These are phyloP conservation scores for Candida tropicalis DNA, from an alignment of 1,139 yeast species.

Conservation along the genomic window DNA sequence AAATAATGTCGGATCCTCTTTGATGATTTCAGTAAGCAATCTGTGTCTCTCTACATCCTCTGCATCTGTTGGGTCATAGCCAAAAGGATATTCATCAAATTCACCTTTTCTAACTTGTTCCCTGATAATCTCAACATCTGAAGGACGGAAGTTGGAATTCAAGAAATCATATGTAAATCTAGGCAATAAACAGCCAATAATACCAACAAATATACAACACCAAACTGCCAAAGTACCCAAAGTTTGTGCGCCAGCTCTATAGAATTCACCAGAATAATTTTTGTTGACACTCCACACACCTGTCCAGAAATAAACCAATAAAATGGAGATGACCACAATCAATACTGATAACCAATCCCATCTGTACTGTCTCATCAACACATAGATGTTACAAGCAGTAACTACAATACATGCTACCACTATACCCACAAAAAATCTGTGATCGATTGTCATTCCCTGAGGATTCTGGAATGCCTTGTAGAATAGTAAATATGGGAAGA, in stretches of 20 bases:
- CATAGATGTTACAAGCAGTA: conserved; percentile 54
- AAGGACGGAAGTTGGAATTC: conserved; percentile 48
- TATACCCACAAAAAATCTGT: conserved; percentile 60
- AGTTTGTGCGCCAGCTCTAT: conserved; percentile 56
- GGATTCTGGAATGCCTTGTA: conserved; percentile 47
- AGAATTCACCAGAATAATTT: conserved; percentile 46
- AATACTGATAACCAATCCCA: conserved; percentile 64
- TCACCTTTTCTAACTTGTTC: conserved; percentile 50
- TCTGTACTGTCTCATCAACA: conserved; percentile 55
- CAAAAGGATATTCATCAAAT: conserved; percentile 51
- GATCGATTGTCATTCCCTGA: conserved; percentile 55
- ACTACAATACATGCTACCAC: conserved; percentile 52
- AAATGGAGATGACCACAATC: conserved; percentile 50
- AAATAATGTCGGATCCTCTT: conserved; percentile 37
- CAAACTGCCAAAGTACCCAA: conserved; percentile 57
- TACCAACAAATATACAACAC: conserved; percentile 52
- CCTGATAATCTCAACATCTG: conserved; percentile 57
- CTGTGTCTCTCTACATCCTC: conserved; percentile 49
- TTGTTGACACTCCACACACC: conserved; percentile 59
- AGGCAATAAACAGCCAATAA: conserved; percentile 52
- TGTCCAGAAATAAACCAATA: conserved; percentile 62
- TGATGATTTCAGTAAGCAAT: conserved; percentile 36
- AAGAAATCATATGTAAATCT: conserved; percentile 54
- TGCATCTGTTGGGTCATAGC: conserved; percentile 62
- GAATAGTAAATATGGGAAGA: conserved; percentile 56